Base-by-base conservation (phyloP, 2,329 filamentous ascomycete genomes). In the Fragosphaeria purpurea region DNA sequence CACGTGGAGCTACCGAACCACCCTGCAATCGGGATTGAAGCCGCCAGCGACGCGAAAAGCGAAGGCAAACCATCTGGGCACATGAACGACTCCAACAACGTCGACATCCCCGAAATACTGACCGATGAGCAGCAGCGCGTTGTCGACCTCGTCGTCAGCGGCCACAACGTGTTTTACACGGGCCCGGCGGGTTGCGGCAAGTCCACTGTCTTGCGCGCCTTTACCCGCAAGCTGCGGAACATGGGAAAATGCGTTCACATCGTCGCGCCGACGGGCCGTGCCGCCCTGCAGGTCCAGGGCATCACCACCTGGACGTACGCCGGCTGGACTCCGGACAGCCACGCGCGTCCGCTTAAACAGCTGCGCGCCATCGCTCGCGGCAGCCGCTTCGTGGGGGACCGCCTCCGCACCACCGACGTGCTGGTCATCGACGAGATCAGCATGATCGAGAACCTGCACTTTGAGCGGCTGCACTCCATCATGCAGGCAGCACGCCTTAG, bases 371-470 rank as follows among this genome's bases (percentile, higher is more conserved):
- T 4, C 5, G 44, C 39, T 5, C 51, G 42, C 10, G 13, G 35
- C 22, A 7, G 34, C 7, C 22, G 22, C 22, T 4, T n/a, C 2
- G 59, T 67, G 0, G 61, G 55, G 30, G 59, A 65, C 1, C 66
- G 72, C 0, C 61, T 80, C 2, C 57, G 22, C 0, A 35, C 61
- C 0, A 78, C 74, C 0, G 68, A 83, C 46, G 73, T 81, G 1
- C 66, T 85, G 1, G 70, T 85, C 31, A 77, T 85, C 12, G 80
- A 85, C 56, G 82, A 85, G 61, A 77, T 85, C 51, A 80, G 74
- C 54, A 85, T 85, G 81, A 69, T 83, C 0, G 76, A 80, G 46
- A 77, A 73, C 49, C 60, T 70, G 6, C 67, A 73, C 45, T 73
- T 81, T 33, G 71, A 77, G 52, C 70, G 77, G 10, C 61, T 79